Evolutionary conservation across 1,139 yeast genomes (phyloP).

Genomic region (Eremothecium coryli): DNA sequence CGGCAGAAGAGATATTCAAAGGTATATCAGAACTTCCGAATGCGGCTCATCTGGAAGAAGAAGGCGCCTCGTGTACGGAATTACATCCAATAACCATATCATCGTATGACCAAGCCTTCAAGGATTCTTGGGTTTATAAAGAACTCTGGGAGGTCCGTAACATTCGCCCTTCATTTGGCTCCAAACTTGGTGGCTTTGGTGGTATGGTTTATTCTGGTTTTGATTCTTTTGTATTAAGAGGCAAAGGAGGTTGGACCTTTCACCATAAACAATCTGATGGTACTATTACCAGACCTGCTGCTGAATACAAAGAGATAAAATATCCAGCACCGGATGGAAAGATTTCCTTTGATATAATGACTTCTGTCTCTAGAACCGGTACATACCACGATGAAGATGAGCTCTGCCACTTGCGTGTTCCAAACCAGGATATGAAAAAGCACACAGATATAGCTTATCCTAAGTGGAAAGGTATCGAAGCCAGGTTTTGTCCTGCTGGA

Average conservation of each 20-base stretch:
- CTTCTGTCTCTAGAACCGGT: conserved; percentile 92
- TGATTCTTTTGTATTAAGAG: conserved; percentile 68
- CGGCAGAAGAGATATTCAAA: conserved; percentile 77
- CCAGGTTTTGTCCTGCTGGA: conserved; percentile 95
- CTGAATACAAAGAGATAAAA: conserved; percentile 55
- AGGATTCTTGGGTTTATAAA: conserved; percentile 74
- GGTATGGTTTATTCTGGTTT: conserved; percentile 81
- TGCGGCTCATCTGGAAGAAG: conserved; percentile 36
- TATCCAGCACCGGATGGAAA: conserved; percentile 93
- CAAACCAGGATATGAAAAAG: conserved; percentile 55
- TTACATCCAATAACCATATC: conserved; percentile 44
- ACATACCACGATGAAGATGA: conserved; percentile 94
- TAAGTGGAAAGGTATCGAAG: conserved; percentile 75
- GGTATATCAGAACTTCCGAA: conserved; percentile 41
- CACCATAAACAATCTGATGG: conserved; percentile 66
- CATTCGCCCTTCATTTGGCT: conserved; percentile 80
- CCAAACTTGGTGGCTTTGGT: conserved; percentile 58
- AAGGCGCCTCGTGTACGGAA: conserved; percentile 28
- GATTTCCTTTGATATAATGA: conserved; percentile 79
- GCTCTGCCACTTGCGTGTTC: conserved; percentile 75
- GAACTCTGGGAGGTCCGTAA: conserved; percentile 80
- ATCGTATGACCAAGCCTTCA: conserved; percentile 53
- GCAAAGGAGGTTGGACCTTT: conserved; percentile 83
- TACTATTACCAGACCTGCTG: conserved; percentile 57
- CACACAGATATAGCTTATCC: conserved; percentile 69